Evolutionary conservation across 2,329 filamentous ascomycete genomes (phyloP).

Genomic region (Hypoxylon sp.): DNA sequence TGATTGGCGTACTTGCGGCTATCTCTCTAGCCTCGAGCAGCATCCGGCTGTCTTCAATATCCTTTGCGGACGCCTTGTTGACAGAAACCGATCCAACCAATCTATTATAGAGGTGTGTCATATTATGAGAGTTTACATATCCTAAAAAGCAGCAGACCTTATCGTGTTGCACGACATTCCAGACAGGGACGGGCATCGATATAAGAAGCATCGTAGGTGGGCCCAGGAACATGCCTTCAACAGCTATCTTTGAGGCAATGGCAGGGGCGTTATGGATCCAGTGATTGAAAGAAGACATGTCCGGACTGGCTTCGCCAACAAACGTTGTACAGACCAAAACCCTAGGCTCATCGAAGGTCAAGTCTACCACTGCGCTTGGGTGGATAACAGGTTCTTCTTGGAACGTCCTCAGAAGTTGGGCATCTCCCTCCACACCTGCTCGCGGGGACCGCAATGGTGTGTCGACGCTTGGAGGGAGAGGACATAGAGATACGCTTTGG

Average conservation of each 20-base stretch:
- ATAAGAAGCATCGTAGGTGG: conserved; percentile 75
- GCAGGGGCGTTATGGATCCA: conserved; percentile 73
- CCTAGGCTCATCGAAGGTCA: conserved; percentile 72
- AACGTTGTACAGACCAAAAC: conserved; percentile 77
- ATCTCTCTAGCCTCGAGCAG: conserved; percentile 66
- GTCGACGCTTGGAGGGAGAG: conserved; percentile 54
- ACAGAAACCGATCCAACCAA: conserved; percentile 64
- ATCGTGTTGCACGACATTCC: conserved; percentile 74
- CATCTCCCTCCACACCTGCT: conserved; percentile 48
- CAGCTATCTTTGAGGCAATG: conserved; percentile 68
- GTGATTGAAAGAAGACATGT: conserved; percentile 75
- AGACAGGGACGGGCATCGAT: conserved; percentile 73
- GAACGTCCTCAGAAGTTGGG: conserved; percentile 44
- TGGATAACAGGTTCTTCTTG: conserved; percentile 60
- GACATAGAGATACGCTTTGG: conserved; percentile 66
- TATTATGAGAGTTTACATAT: conserved; percentile 75
- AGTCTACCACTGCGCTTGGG: conserved; percentile 63
- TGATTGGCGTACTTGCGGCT: conserved; percentile 54
- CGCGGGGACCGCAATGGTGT: conserved; percentile 51
- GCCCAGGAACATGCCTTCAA: conserved; percentile 76
- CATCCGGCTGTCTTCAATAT: conserved; percentile 69
- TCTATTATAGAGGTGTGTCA: conserved; percentile 72
- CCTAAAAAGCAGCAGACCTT: conserved; percentile 76
- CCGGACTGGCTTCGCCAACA: conserved; percentile 72
- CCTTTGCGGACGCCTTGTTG: conserved; percentile 61